phyloP scores from a whole-genome alignment of 192 early-diverging fungal species.

The Polychytrium aggregatum region DNA sequence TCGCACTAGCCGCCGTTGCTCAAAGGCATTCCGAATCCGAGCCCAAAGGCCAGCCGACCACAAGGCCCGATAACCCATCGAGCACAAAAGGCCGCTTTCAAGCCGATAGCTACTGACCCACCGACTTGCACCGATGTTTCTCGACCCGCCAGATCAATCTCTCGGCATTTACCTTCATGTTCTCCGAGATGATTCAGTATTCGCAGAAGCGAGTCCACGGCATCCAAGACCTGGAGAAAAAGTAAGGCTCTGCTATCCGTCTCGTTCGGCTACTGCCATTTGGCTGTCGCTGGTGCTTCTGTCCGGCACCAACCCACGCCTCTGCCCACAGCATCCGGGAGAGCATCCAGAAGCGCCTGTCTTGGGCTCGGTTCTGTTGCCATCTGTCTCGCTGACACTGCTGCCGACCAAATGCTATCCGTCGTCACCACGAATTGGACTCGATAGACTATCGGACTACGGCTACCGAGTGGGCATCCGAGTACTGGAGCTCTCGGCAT shows the following conservation, averaged over 20 bases:
- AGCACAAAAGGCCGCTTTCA: not conserved
- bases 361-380: too few species aligned
- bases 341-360: too few species aligned
- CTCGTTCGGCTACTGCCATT: not conserved
- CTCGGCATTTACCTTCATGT: slow-evolving; percentile 77
- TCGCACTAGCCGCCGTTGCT: too few species aligned
- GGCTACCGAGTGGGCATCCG: slow-evolving; percentile 91
- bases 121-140: not conserved
- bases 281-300: not conserved
- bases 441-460: slow-evolving; percentile 71
- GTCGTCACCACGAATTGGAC: too few species aligned
- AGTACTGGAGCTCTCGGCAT: slow-evolving; percentile 76
- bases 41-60: too few species aligned
- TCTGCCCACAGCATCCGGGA: too few species aligned
- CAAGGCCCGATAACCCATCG: slow-evolving; percentile 55
- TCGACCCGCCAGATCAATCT: slow-evolving; percentile 46
- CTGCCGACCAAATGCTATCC: too few species aligned
- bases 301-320: not conserved
- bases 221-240: slow-evolving; percentile 90
- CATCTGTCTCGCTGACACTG: too few species aligned
- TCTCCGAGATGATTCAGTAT: slow-evolving; percentile 93
- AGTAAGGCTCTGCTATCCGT: slow-evolving; percentile 36
- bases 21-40: too few species aligned
- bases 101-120: not conserved
- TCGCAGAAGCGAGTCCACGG: slow-evolving; percentile 91